Percentiles rank a stretch among this genome's conserved stretches.
phyloP scores from a whole-genome alignment of 2,329 filamentous ascomycete species.

The Cladorrhinum sp. region DNA sequence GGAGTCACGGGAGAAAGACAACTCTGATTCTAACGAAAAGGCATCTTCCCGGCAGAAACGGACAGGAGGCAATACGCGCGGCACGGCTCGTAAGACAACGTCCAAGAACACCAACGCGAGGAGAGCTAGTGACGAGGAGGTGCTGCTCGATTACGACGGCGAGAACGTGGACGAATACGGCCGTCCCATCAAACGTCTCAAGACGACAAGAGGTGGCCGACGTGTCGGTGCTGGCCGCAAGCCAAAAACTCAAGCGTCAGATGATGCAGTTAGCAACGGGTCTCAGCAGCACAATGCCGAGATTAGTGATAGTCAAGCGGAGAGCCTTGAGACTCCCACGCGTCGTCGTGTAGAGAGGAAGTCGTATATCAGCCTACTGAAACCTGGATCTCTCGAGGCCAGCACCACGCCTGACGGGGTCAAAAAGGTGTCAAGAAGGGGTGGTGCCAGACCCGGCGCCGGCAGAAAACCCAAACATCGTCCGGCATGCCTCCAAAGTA shows the following conservation, averaged over 20 bases:
- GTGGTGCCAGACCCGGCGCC: slow-evolving; percentile 28
- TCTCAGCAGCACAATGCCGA: slow-evolving; percentile 6
- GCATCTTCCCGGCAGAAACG: slow-evolving; percentile 15
- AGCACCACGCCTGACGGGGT: background rate
- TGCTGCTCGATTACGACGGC: slow-evolving; percentile 23
- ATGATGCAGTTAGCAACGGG: background rate
- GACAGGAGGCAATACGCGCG: slow-evolving; percentile 17
- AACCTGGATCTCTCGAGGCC: background rate
- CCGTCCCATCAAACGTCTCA: slow-evolving; percentile 5
- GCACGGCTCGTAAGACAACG: slow-evolving; percentile 23
- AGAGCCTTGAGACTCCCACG: slow-evolving; percentile 10
- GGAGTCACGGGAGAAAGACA: slow-evolving; percentile 22
- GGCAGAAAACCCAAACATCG: slow-evolving; percentile 28
- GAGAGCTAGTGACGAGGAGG: slow-evolving; percentile 14
- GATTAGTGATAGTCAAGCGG: slow-evolving; percentile 20
- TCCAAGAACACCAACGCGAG: slow-evolving; percentile 21
- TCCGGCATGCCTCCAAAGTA: background rate
- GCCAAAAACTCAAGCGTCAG: slow-evolving; percentile 20
- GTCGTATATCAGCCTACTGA: background rate
- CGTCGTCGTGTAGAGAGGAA: slow-evolving; percentile 6
- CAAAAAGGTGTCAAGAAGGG: slow-evolving; percentile 27
- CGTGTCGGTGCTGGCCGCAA: slow-evolving; percentile 28
- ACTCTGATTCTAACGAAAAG: background rate
- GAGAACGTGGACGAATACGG: slow-evolving; percentile 15
- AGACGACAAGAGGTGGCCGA: slow-evolving; percentile 27